Conservation (phyloP, 352 stramenopile species). For the Globisporangium iwayamae region DNA sequence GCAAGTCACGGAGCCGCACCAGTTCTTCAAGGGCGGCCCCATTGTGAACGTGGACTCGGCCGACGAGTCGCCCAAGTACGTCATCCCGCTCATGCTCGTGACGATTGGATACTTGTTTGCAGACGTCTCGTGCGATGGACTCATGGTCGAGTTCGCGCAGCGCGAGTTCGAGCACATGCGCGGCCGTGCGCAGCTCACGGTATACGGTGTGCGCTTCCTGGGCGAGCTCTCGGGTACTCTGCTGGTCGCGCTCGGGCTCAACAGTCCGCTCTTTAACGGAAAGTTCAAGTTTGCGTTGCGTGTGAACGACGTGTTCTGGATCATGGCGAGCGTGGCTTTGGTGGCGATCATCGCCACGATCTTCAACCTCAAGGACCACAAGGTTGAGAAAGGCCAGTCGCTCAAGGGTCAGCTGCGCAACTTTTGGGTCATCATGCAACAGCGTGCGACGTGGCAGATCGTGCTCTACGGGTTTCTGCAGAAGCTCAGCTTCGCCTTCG, state of each 20-base stretch:
- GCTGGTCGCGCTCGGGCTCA: slow-evolving; percentile 53
- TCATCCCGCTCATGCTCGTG: slow-evolving; percentile 48
- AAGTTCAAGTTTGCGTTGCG: slow-evolving; percentile 45
- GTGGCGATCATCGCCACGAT: slow-evolving; percentile 31
- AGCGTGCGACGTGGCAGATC: slow-evolving; percentile 71
- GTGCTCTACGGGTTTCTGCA: slow-evolving; percentile 65
- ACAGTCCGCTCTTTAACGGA: slow-evolving; percentile 51
- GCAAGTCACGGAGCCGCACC: slow-evolving; percentile 25
- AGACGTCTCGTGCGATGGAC: slow-evolving; percentile 67
- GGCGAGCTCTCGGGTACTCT: slow-evolving; percentile 53
- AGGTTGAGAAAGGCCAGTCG: slow-evolving; percentile 18
- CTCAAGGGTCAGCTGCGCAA: slow-evolving; percentile 31
- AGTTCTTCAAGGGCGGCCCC: slow-evolving; percentile 10
- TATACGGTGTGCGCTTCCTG: slow-evolving; percentile 59
- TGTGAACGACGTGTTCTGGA: slow-evolving; percentile 33
- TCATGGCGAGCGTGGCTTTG: slow-evolving; percentile 29
- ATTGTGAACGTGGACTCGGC: slow-evolving; percentile 10
- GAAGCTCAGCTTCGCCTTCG: slow-evolving; percentile 60
- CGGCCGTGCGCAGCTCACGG: slow-evolving; percentile 41
- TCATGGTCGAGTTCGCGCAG: slow-evolving; percentile 80
- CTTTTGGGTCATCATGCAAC: slow-evolving; percentile 58
- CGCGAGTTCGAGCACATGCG: slow-evolving; percentile 38
- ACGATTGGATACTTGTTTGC: slow-evolving; percentile 57
- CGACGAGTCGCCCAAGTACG: slow-evolving; percentile 20
- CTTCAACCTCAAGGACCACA: slow-evolving; percentile 42